Base-by-base conservation (phyloP, 2,329 filamentous ascomycete genomes). In the Emergomyces orientalis region DNA sequence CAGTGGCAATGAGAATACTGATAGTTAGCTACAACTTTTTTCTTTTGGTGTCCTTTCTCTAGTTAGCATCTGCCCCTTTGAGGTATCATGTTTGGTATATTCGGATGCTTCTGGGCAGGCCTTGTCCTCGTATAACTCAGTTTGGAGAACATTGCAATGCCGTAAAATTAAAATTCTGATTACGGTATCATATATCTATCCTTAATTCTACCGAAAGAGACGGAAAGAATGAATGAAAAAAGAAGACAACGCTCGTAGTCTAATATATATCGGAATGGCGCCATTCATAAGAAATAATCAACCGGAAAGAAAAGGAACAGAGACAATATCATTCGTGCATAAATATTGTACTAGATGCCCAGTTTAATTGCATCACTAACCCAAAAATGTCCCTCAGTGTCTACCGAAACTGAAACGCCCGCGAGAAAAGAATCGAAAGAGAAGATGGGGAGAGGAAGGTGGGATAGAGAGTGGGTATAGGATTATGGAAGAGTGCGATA, bases 401-500 rank as follows among this genome's bases (percentile, higher is more conserved):
- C 47, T 27, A 49, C 45, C 43, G 43, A 17, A 25, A 51, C 47
- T 13, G 47, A 51, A 51, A 51, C 11, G 11, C 47, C 47, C 22
- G 47, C 5, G 13, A 51, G 11, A 22, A 54, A 19, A 41, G 49
- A 59, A 27, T 14, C 13, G 7, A 51, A 60, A 49, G 57, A 39
- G 59, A 61, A 63, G 57, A 52, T 51, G 59, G 54, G 9, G 30
- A 13, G 19, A 55, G 17, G 17, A 39, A 54, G 19, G 30, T 27
- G 37, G 30, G 7, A 45, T 27, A 9, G 9, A 14, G 32, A 5
- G 9, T 19, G 39, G 39, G 69, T 61, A 72, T 65, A 63, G 66
- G 13, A 37, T 22, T 57, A 59, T 55, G 71, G 68, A 51, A 76
- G 70, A 67, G 78, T 76, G 59, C 71, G 71, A 68, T 79, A 79